These are phyloP conservation scores for Neurospora sp. DNA, from an alignment of 495 filamentous ascomycete genomes.

Conservation along the genomic window DNA sequence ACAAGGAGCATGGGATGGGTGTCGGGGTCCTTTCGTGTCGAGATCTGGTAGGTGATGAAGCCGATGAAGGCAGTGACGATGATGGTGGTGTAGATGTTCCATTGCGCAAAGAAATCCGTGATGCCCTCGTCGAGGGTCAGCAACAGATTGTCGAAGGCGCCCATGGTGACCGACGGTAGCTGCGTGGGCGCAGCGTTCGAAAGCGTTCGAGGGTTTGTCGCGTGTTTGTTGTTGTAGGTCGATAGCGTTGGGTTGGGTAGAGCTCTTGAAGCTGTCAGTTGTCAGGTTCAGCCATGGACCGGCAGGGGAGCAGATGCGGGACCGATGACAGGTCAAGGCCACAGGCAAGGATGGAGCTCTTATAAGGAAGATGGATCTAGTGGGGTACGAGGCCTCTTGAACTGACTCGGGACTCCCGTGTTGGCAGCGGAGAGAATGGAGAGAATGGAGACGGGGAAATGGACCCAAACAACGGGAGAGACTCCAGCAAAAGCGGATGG, in stretches of 20 bases:
- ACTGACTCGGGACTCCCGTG: neutral
- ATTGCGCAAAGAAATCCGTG: slow-evolving; percentile 58
- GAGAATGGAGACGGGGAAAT: neutral
- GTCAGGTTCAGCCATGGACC: neutral
- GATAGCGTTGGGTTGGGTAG: neutral
- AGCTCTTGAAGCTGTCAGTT: neutral
- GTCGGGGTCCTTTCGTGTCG: slow-evolving; percentile 58
- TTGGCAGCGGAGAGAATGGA: neutral
- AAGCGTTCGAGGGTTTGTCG: neutral
- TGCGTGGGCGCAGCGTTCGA: neutral
- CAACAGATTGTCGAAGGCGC: slow-evolving; percentile 36
- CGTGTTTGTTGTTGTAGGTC: neutral
- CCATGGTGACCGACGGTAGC: slow-evolving; percentile 12
- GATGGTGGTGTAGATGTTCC: slow-evolving; percentile 64
- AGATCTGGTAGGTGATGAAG: slow-evolving; percentile 42
- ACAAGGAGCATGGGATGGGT: slow-evolving; percentile 83
- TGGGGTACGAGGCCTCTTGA: neutral
- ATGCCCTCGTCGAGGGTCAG: slow-evolving; percentile 58
- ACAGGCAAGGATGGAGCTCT: neutral
- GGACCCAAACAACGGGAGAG: neutral
- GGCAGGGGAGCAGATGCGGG: neutral
- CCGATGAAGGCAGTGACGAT: slow-evolving; percentile 50
- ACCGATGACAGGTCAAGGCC: neutral
- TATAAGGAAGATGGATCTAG: neutral
- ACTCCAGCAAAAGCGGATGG: neutral